phyloP scores from a whole-genome alignment of 768 basidiomycete species.

The Cyathus striatus region DNA sequence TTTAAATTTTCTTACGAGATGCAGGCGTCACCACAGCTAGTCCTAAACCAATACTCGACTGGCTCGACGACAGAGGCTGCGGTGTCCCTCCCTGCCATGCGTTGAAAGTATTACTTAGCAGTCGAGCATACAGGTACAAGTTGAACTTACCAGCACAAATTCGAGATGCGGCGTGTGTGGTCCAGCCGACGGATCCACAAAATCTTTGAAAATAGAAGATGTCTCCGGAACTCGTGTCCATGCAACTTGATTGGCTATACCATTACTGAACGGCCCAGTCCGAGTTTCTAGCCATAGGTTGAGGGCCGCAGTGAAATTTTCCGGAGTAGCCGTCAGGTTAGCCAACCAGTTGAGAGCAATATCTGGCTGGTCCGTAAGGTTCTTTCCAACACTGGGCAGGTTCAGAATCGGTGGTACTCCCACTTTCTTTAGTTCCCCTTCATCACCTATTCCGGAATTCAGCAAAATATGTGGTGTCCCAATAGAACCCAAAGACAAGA shows the following conservation, averaged over 20 bases:
- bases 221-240: conserved; percentile 22
- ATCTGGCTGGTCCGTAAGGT: conserved; percentile 36
- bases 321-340: conserved; percentile 15
- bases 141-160: conserved; percentile 18
- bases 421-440: conserved; percentile 22
- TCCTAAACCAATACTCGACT: neutral
- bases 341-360: conserved; percentile 18
- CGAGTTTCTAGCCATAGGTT: conserved; percentile 19
- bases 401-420: conserved; percentile 32
- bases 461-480: conserved; percentile 27
- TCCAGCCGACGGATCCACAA: conserved; percentile 23
- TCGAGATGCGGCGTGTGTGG: conserved; percentile 25
- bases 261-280: conserved; percentile 21
- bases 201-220: conserved; percentile 15
- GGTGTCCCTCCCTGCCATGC: too few species aligned
- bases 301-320: conserved; percentile 14
- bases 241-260: conserved; percentile 17
- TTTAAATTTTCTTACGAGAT: neutral
- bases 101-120: too few species aligned
- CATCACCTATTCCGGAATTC: conserved; percentile 39
- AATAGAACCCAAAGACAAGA: conserved; percentile 32
- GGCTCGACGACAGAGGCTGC: too few species aligned
- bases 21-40: neutral
- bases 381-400: conserved; percentile 37
- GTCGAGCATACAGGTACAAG: too few species aligned